Base-by-base conservation (phyloP, 225 moss, liverwort and hornwort species). In the Sphagnum tenellum region DNA sequence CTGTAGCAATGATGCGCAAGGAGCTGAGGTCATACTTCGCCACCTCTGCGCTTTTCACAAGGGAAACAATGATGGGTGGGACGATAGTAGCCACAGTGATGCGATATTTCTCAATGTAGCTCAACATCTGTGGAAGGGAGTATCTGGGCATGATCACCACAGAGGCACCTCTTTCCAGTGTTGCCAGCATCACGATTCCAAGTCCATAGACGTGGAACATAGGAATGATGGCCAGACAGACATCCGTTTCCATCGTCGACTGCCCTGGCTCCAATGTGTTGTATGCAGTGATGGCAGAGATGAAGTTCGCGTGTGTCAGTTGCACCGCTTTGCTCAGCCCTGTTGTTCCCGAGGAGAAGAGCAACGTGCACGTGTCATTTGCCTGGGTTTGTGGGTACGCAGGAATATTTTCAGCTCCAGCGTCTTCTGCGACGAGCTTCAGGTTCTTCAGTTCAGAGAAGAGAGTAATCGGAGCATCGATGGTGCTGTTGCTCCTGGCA, bases 131-230 rank as follows among this genome's bases (percentile, higher is more conserved):
- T 0, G 72, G 46, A 1, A 83, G 74, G 0, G 77, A 67, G 72
- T 70, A 83, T 8, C 77, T 74, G 8, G 59, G 9, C 79, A 83
- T 74, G 65, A 76, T 79, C 2, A 83, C 83, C 29, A 83, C 63
- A 12, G 66, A 69, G 46, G 83, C 83, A 55, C 83, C 83, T 49
- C 83, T 72, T 52, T 74, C 46, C 3, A 83, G 56, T 0, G 79
- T 74, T 3, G 72, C 59, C 9, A 83, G 58, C 70, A 83, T 67
- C 4, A 83, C 77, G 12, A 80, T 80, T 7, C 79, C 77, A 8
- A 83, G 56, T 0, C 83, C 83, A 48, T 65, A 83, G 59, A 83
- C 77, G 69, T 83, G 83, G 68, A 65, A 80, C 63, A 83, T 57
- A 12, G 83, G 79, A 5, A 83, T 63, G 11, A 68, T 57, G 7